These are phyloP conservation scores for Bassia scoparia DNA, from an alignment of 148 eudicot species.

Conservation along the genomic window DNA sequence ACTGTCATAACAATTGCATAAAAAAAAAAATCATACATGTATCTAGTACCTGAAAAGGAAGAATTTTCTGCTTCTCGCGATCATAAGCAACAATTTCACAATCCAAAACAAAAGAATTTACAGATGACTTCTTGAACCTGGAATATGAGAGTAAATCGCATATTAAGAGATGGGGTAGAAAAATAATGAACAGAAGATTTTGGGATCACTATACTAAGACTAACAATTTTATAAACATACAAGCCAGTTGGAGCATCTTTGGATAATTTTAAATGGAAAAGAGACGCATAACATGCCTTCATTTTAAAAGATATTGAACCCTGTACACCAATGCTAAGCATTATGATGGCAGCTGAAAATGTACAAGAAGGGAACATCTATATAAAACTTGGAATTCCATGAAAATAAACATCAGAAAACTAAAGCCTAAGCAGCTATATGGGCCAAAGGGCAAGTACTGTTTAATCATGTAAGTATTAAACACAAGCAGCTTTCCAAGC, in stretches of 20 bases:
- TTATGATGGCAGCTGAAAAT: not conserved
- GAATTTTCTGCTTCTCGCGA: constrained; percentile 76
- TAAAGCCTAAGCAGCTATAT: no score
- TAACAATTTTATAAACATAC: constrained; percentile 2
- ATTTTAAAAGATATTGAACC: not conserved
- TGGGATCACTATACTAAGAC: constrained; percentile 1
- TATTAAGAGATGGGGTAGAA: not conserved
- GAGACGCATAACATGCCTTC: not conserved
- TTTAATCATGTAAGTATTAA: not conserved
- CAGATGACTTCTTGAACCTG: constrained; percentile 67
- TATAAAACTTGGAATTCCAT: not conserved
- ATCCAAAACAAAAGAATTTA: constrained; percentile 78
- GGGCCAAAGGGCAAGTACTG: not conserved
- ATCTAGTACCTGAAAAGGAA: constrained; percentile 75
- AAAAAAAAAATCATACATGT: constrained; percentile 5
- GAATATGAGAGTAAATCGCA: constrained; percentile 24
- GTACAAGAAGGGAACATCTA: not conserved
- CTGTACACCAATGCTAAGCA: not conserved
- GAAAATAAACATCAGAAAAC: not conserved
- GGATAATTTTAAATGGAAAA: not conserved
- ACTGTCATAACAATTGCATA: not conserved
- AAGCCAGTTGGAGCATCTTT: constrained; percentile 4
- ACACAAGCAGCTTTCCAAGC: not conserved
- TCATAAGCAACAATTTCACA: constrained; percentile 94
- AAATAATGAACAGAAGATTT: not conserved